Evolutionary conservation across 768 basidiomycete species (phyloP), one percentile per base, ranked within the genome.

Genomic region (Lentinula edodes): DNA sequence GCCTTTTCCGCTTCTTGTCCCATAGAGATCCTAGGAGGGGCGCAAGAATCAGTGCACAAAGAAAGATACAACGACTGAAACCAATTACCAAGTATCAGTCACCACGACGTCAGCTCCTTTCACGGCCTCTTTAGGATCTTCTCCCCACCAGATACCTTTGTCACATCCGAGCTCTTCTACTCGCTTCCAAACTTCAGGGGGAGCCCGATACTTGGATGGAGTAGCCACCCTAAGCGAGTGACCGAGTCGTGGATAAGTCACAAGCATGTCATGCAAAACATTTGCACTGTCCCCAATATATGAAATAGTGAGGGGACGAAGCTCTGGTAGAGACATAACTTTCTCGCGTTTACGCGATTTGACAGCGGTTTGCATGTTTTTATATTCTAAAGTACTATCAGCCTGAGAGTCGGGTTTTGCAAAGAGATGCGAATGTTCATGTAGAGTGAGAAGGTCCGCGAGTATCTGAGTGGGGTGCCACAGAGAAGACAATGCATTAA

Each of bases 401-500:
- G 61, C 38, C 7, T 63, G 38, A 0, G 60, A 56, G 18, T 68
- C 63, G 0, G 65, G 61, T 0, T 76, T 69, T 8, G 71, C 73
- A 66, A 91, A 90, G 7, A 83, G 72, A 64, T 83, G 75, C 0
- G 82, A 80, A 61, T 86, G 79, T 70, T 97, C 95, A 67, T 93
- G 86, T 15, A 98, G 80, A 0, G 95, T 95, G 63, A 98, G 78
- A 5, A 98, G 72, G 77, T 98, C 95, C 2, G 97, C 97, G 34
- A 99, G 87, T 63, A 89, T 86, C 70, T 99, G 97, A 0, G 95
- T 95, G 2, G 97, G 97, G 70, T 99, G 97, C 89, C 93, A 99
- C 48, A 95, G 83, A 16, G 90, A 90, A 2, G 94, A 97, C 18
- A 99, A 87, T 5, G 97, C 97, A 71, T 98, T 99, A 71, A 98